Conservation (phyloP, 2,329 filamentous ascomycete genomes). For the Pseudogymnoascus sp. region DNA sequence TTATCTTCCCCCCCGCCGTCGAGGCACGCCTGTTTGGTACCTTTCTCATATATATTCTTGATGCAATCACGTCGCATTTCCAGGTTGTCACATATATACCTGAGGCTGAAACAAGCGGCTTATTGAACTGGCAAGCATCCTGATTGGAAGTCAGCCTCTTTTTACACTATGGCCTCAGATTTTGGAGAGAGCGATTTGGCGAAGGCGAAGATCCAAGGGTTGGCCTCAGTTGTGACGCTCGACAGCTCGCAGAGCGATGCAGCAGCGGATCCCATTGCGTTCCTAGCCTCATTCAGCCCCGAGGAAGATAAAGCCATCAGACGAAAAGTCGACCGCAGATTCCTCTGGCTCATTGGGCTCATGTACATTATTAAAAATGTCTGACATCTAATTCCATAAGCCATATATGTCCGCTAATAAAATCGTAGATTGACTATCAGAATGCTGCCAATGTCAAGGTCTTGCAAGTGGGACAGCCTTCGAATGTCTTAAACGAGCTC, state of each 20-base stretch:
- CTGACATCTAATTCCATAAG: constrained; percentile 12
- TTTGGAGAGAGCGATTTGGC: constrained; percentile 12
- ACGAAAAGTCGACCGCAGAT: constrained; percentile 34
- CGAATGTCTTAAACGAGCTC: constrained; percentile 33
- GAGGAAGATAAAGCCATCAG: constrained; percentile 34
- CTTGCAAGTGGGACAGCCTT: constrained; percentile 33
- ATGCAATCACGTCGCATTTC: not conserved
- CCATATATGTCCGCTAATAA: not conserved
- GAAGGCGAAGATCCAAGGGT: not conserved
- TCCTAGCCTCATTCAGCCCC: constrained; percentile 33
- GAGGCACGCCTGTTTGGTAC: not conserved
- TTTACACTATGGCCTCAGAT: not conserved
- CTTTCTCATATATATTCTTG: not conserved
- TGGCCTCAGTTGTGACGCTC: not conserved
- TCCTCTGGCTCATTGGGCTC: constrained; percentile 33
- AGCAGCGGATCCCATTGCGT: constrained; percentile 19
- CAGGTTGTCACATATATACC: not conserved
- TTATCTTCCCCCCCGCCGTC: not conserved
- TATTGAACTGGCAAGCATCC: not conserved
- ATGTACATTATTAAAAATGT: constrained; percentile 38
- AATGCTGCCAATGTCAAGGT: constrained; percentile 37
- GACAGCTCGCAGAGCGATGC: constrained; percentile 16
- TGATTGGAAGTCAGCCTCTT: not conserved
- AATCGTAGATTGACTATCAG: constrained; percentile 31
- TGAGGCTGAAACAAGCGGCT: not conserved